phyloP scores from a whole-genome alignment of 805 yeast genomes.

The Lipomyces mesembrius region DNA sequence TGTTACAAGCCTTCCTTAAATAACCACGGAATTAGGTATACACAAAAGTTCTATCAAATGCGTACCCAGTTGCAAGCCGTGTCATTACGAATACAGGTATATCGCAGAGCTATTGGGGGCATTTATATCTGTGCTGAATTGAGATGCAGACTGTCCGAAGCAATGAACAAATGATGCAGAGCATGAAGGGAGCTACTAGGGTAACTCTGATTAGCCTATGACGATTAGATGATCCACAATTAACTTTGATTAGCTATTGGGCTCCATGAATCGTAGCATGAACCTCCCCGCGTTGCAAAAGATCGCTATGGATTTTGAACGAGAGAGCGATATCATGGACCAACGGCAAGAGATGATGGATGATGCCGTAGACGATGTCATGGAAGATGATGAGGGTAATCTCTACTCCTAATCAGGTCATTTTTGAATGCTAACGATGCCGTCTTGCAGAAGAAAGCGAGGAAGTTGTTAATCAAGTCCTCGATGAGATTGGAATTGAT shows the following conservation, averaged over 20 bases:
- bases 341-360: conserved; percentile 99
- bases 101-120: neutral
- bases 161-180: conserved; percentile 91
- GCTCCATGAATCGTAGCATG: conserved; percentile 88
- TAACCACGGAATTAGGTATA: conserved; percentile 47
- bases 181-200: conserved; percentile 92
- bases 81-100: conserved; percentile 75
- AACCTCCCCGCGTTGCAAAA: conserved; percentile 85
- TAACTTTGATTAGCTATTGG: conserved; percentile 52
- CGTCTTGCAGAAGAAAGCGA: conserved; percentile 38
- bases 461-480: conserved; percentile 70
- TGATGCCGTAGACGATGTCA: conserved; percentile 94
- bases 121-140: neutral
- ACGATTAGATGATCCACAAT: neutral
- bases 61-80: conserved; percentile 95
- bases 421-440: neutral
- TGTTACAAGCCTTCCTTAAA: conserved; percentile 35
- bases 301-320: conserved; percentile 94
- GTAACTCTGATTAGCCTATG: conserved; percentile 15
- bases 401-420: neutral
- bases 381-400: conserved; percentile 80
- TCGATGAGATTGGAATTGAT: conserved; percentile 96
- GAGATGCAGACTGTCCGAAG: conserved; percentile 68
- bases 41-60: conserved; percentile 89
- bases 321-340: conserved; percentile 94